Evolutionary conservation across 225 moss, liverwort and hornwort species (phyloP).

Genomic region (Polytrichum commune): DNA sequence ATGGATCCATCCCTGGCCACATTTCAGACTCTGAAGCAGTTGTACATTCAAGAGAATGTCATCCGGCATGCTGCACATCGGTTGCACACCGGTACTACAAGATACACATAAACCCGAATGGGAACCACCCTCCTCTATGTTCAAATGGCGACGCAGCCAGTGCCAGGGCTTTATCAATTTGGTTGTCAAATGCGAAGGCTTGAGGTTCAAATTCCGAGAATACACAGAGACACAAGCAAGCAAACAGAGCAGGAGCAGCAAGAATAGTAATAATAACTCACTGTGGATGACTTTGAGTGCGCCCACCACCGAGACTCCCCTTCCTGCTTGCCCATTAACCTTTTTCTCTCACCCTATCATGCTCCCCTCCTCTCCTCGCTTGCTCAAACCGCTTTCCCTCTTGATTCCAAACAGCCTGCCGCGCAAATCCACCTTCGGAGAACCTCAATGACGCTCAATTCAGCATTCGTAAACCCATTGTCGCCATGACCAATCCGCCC

Average conservation of each 20-base stretch:
- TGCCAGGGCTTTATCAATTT: too few species aligned
- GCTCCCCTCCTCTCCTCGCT: conserved; percentile 15
- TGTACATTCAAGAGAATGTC: too few species aligned
- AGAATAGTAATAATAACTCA: conserved; percentile 17
- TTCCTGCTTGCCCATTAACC: conserved; percentile 69
- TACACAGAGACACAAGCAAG: background rate
- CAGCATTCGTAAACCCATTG: background rate
- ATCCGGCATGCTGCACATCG: too few species aligned
- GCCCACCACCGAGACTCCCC: conserved; percentile 55
- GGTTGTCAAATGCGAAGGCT: too few species aligned
- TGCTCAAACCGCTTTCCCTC: background rate
- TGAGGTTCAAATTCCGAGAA: background rate
- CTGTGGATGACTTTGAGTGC: conserved; percentile 52
- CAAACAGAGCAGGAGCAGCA: background rate
- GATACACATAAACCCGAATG: too few species aligned
- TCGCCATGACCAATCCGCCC: background rate
- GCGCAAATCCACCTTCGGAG: background rate
- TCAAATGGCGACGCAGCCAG: background rate
- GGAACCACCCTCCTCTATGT: background rate
- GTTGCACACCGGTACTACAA: too few species aligned
- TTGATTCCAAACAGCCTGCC: background rate
- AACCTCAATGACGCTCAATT: background rate
- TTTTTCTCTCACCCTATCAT: conserved; percentile 37
- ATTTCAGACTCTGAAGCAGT: too few species aligned
- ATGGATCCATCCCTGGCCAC: too few species aligned